These are phyloP conservation scores for Sphagnum contortum DNA, from an alignment of 225 moss, liverwort and hornwort genomes.

Conservation along the genomic window DNA sequence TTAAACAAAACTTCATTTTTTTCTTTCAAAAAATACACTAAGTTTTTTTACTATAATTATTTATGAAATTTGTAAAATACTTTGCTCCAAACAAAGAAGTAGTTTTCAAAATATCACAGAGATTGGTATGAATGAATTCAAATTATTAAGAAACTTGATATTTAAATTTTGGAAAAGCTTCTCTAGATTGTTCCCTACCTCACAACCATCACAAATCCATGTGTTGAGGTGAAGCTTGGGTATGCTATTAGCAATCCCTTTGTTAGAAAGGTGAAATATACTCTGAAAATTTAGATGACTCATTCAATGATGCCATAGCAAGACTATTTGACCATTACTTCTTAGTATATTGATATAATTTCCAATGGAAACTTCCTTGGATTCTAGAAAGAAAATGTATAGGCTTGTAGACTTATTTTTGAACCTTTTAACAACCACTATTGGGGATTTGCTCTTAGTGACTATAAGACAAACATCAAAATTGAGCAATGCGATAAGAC, in stretches of 20 bases:
- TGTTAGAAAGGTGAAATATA: not conserved
- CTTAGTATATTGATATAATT: no score
- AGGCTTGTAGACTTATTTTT: no score
- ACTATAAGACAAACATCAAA: no score
- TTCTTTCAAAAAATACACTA: not conserved
- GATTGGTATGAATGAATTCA: conserved; percentile 1
- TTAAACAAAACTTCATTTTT: not conserved
- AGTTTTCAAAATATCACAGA: not conserved
- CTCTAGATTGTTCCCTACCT: not conserved
- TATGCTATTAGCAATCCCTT: not conserved
- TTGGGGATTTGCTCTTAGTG: no score
- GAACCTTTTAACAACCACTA: no score
- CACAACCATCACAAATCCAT: not conserved
- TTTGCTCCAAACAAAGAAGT: not conserved
- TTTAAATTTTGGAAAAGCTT: not conserved
- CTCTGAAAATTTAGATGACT: not conserved
- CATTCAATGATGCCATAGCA: not conserved
- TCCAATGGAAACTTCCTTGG: no score
- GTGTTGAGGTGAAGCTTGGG: not conserved
- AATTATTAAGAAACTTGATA: not conserved
- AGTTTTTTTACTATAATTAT: not conserved
- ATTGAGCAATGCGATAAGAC: no score
- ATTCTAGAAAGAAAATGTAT: no score
- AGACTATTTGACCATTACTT: no score
- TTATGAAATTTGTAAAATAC: not conserved